Evolutionary conservation across 768 basidiomycete species (phyloP).

Genomic region (Pulveroboletus sp.): DNA sequence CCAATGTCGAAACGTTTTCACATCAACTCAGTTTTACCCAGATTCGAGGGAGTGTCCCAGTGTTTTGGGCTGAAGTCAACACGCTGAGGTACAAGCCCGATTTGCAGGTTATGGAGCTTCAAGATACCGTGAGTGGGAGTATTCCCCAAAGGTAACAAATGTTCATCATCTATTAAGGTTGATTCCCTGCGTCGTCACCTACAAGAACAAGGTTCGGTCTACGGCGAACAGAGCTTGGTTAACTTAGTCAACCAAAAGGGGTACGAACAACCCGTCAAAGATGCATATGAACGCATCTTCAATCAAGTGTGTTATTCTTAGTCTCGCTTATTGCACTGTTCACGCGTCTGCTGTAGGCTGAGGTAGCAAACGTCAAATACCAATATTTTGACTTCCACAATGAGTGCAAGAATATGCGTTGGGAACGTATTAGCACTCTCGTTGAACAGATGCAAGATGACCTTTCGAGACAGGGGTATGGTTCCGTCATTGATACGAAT

Average conservation of each 20-base stretch:
- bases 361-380: constrained; percentile 70
- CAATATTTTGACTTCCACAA: constrained; percentile 97
- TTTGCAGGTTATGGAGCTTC: constrained; percentile 90
- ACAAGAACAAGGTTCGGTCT: constrained; percentile 61
- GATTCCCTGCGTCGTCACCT: constrained; percentile 72
- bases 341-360: constrained; percentile 38
- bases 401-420: constrained; percentile 92
- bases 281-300: constrained; percentile 82
- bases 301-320: constrained; percentile 43
- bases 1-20: constrained; percentile 43
- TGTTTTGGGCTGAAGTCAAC: constrained; percentile 97
- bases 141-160: neutral
- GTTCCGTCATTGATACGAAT: neutral
- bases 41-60: constrained; percentile 86
- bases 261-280: constrained; percentile 89
- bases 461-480: constrained; percentile 61
- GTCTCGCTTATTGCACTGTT: neutral
- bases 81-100: constrained; percentile 95
- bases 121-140: constrained; percentile 64
- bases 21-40: constrained; percentile 84
- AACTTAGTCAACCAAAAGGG: constrained; percentile 95
- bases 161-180: constrained; percentile 40
- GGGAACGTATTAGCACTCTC: constrained; percentile 84
- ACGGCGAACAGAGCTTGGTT: constrained; percentile 76
- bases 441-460: constrained; percentile 73